Conservation (phyloP, 371 early-diverging fungal species). For the Actinomucor elegans region DNA sequence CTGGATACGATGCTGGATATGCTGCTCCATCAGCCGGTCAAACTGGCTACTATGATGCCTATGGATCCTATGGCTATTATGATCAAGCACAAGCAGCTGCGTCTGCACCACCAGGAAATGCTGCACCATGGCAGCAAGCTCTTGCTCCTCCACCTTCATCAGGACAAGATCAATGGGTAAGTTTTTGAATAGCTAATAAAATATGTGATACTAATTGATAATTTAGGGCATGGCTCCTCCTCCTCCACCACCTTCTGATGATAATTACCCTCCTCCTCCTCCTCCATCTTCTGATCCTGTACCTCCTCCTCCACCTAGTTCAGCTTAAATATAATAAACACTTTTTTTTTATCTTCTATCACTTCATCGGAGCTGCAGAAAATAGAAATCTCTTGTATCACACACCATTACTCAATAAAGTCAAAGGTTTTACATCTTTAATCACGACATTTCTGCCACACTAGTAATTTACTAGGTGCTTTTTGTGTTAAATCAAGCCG, state of each 20-base stretch:
- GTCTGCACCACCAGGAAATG: constrained; percentile 25
- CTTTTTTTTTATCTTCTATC: background rate
- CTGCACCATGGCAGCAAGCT: constrained; percentile 20
- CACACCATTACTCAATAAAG: background rate
- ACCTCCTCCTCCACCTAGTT: constrained; percentile 19
- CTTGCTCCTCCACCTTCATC: constrained; percentile 17
- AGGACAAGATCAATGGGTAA: constrained; percentile 10
- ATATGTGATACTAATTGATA: background rate
- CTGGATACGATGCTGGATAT: constrained; percentile 10
- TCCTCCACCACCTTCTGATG: constrained; percentile 36
- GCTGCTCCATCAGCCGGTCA: background rate
- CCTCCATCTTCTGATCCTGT: constrained; percentile 30
- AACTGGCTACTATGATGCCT: constrained; percentile 27
- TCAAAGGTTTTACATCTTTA: background rate
- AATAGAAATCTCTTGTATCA: background rate
- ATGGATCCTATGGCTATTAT: constrained; percentile 29
- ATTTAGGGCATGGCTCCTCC: constrained; percentile 28
- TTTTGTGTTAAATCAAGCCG: too few species aligned
- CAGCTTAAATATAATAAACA: background rate
- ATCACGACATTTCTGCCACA: background rate
- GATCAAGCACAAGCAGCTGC: constrained; percentile 32
- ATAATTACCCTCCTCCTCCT: constrained; percentile 38
- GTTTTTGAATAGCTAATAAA: background rate
- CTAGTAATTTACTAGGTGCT: too few species aligned
- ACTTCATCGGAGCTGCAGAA: background rate